phyloP scores from a whole-genome alignment of 352 stramenopile genomes.

The Globisporangium spiculum region DNA sequence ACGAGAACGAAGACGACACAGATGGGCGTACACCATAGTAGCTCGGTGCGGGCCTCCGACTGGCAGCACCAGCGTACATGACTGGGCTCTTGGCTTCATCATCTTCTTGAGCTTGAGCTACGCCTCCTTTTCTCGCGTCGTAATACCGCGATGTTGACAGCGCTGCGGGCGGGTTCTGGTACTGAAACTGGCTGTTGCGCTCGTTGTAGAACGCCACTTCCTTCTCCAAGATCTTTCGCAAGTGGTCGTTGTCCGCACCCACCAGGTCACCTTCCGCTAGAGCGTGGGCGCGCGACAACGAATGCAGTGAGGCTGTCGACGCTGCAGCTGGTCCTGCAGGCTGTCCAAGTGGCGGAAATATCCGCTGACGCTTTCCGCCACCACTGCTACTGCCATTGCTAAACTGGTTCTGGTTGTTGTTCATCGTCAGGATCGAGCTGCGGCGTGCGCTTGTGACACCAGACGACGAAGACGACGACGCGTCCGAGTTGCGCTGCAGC shows the following conservation, averaged over 20 bases:
- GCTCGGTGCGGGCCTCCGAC: background rate
- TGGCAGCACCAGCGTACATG: background rate
- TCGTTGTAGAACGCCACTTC: conserved; percentile 22
- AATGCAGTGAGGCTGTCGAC: background rate
- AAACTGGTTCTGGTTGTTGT: background rate
- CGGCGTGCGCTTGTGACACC: background rate
- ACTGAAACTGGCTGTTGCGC: background rate
- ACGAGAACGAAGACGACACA: background rate
- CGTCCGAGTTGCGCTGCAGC: conserved; percentile 16
- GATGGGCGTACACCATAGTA: background rate
- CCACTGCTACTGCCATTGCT: background rate
- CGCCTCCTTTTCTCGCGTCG: background rate
- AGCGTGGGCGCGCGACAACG: background rate
- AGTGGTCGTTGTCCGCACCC: conserved; percentile 10
- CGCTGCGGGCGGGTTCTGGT: background rate
- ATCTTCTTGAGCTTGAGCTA: background rate
- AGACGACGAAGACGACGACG: background rate
- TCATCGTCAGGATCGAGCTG: background rate
- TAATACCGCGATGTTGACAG: background rate
- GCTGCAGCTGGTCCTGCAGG: background rate
- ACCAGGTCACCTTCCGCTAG: conserved; percentile 3
- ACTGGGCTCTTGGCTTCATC: conserved; percentile 2
- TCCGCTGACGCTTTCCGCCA: conserved; percentile 15
- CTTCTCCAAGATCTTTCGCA: conserved; percentile 18
- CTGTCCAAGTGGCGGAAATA: conserved; percentile 9